phyloP scores from a whole-genome alignment of 352 stramenopile species.

The Thalassiosira hispida region DNA sequence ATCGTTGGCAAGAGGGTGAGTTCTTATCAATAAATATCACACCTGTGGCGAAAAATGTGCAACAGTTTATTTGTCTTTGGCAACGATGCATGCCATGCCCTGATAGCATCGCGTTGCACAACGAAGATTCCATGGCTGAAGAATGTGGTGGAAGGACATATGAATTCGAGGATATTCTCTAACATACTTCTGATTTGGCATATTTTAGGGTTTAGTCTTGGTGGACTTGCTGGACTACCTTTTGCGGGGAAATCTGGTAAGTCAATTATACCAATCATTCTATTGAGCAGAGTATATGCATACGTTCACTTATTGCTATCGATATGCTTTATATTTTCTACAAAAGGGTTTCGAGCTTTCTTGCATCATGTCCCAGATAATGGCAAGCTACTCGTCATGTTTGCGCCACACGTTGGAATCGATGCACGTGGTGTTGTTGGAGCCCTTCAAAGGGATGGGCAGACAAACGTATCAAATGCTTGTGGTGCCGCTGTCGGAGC shows the following conservation, averaged over 20 bases:
- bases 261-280: background rate
- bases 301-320: too few species aligned
- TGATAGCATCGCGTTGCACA: too few species aligned
- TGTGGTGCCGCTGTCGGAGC: conserved; percentile 53
- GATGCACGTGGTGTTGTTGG: conserved; percentile 25
- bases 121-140: too few species aligned
- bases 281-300: too few species aligned
- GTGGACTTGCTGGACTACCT: conserved; percentile 47
- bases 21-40: too few species aligned
- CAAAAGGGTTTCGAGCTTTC: conserved; percentile 35
- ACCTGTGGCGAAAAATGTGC: too few species aligned
- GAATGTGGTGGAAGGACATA: too few species aligned
- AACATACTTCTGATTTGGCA: too few species aligned
- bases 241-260: conserved; percentile 46
- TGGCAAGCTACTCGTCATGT: conserved; percentile 53
- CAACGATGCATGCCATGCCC: too few species aligned
- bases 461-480: conserved; percentile 21
- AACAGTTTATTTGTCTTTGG: too few species aligned
- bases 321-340: too few species aligned
- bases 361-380: conserved; percentile 46
- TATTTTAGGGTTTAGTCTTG: conserved; percentile 38
- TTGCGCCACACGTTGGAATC: conserved; percentile 57
- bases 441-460: conserved; percentile 36
- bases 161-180: too few species aligned
- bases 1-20: conserved; percentile 31